Percentiles rank a stretch among this genome's conserved stretches.
phyloP scores from a whole-genome alignment of 179 eudicot genomes.

The Vitellaria paradoxa region DNA sequence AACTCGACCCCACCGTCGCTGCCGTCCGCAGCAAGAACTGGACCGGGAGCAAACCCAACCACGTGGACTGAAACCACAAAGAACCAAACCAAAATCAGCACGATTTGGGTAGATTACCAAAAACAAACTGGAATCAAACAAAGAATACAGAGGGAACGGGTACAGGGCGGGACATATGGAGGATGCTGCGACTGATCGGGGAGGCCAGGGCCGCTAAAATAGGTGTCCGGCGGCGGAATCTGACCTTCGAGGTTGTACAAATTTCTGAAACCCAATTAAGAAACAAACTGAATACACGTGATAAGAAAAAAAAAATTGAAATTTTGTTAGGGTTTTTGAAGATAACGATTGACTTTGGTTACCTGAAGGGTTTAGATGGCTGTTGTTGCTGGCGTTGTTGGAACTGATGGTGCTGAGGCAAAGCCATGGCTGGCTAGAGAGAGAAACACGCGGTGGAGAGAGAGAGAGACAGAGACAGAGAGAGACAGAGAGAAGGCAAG shows the following conservation, averaged over 20 bases:
- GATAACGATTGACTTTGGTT: neutral
- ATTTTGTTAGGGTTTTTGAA: conserved; percentile 20
- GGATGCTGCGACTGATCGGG: conserved; percentile 52
- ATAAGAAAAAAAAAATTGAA: neutral
- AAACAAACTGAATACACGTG: neutral
- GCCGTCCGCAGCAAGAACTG: conserved; percentile 21
- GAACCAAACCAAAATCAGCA: neutral
- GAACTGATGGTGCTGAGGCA: conserved; percentile 33
- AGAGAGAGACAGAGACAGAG: no score
- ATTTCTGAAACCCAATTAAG: conserved; percentile 27
- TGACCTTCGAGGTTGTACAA: conserved; percentile 36
- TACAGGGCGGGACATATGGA: conserved; percentile 61
- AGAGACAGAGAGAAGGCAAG: no score
- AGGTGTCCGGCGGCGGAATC: conserved; percentile 39
- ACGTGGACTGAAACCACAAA: conserved; percentile 40
- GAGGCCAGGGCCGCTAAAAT: conserved; percentile 27
- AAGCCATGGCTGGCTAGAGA: conserved; percentile 30
- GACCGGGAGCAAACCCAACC: conserved; percentile 51
- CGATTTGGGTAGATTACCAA: neutral
- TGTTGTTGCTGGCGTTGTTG: conserved; percentile 26
- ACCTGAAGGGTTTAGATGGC: conserved; percentile 36
- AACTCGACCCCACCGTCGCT: conserved; percentile 31
- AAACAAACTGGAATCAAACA: conserved; percentile 1
- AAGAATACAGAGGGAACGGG: neutral
- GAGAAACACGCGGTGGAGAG: conserved; percentile 5